phyloP scores from a whole-genome alignment of 306 rosid genomes.

The Vigna angularis region DNA sequence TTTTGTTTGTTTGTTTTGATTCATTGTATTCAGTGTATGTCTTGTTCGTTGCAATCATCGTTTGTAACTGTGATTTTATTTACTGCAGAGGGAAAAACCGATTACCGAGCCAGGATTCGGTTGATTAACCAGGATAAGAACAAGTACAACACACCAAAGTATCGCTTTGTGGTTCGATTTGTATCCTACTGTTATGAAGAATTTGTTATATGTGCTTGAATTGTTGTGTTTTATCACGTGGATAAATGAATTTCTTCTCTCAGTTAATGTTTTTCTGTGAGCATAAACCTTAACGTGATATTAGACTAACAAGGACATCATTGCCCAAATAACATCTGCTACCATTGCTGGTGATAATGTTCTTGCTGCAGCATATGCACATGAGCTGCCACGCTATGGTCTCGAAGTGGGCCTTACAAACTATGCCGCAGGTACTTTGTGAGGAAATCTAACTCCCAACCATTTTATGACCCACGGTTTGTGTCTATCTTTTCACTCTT shows the following conservation, averaged over 20 bases:
- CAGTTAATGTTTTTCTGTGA: background rate
- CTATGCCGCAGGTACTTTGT: slow-evolving; percentile 81
- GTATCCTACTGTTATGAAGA: slow-evolving; percentile 63
- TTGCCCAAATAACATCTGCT: slow-evolving; percentile 78
- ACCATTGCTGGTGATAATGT: slow-evolving; percentile 87
- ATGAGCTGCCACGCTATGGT: slow-evolving; percentile 61
- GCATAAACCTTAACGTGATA: slow-evolving; percentile 19
- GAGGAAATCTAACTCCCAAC: background rate
- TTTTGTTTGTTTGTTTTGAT: background rate
- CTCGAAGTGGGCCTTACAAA: slow-evolving; percentile 61
- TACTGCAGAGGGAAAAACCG: slow-evolving; percentile 85
- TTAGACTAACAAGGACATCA: slow-evolving; percentile 81
- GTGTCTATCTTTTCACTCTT: background rate
- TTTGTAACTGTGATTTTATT: background rate
- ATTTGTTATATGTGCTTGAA: too few species aligned
- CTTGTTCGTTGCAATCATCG: background rate
- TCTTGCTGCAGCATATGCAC: slow-evolving; percentile 82
- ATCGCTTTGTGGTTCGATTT: slow-evolving; percentile 77
- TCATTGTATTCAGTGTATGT: background rate
- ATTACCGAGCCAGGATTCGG: slow-evolving; percentile 87
- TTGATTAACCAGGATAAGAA: slow-evolving; percentile 93
- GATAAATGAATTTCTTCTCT: background rate
- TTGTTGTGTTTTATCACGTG: too few species aligned
- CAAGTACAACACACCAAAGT: slow-evolving; percentile 89
- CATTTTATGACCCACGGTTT: background rate